A percentile compares a stretch with the other conserved stretches of the same genome.
Evolutionary conservation across 148 eudicot genomes (phyloP).

Genomic region (Hydrangea macrophylla): DNA sequence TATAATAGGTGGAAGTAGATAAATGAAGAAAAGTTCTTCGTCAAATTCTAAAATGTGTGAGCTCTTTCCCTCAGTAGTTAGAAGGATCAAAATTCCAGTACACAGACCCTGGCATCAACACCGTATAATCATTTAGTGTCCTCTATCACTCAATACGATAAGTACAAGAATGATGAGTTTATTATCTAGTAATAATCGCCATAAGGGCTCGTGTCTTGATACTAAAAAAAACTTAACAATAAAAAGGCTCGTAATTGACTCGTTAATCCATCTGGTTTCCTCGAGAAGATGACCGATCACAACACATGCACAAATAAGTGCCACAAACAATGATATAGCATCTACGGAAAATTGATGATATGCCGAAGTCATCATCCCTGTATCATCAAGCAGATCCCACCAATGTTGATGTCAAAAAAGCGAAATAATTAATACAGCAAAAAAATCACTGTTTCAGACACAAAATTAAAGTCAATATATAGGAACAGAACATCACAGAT

Average conservation of each 20-base stretch:
- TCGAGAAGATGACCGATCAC: constrained; percentile 41
- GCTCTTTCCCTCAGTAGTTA: constrained; percentile 30
- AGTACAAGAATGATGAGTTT: no score
- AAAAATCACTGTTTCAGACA: background rate
- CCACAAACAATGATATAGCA: constrained; percentile 33
- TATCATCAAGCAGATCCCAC: constrained; percentile 11
- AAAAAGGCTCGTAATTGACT: constrained; percentile 33
- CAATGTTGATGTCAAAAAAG: constrained; percentile 12
- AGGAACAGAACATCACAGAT: no score
- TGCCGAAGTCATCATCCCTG: constrained; percentile 14
- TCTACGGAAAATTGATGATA: constrained; percentile 21
- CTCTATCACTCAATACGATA: background rate
- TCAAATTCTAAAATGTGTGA: constrained; percentile 45
- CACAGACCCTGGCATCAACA: constrained; percentile 43
- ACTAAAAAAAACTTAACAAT: constrained; percentile 26
- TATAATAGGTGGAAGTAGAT: constrained; percentile 70
- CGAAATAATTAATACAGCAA: background rate
- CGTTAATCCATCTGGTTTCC: constrained; percentile 39
- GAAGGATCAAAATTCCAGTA: constrained; percentile 33
- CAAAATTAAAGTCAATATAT: background rate
- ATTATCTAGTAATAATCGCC: no score
- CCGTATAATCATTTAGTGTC: background rate
- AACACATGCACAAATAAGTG: constrained; percentile 38
- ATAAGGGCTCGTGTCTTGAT: no score
- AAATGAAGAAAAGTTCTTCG: constrained; percentile 57